phyloP scores from a whole-genome alignment of 208 protist genomes.

The Herpetomonas samuelpessoai region DNA sequence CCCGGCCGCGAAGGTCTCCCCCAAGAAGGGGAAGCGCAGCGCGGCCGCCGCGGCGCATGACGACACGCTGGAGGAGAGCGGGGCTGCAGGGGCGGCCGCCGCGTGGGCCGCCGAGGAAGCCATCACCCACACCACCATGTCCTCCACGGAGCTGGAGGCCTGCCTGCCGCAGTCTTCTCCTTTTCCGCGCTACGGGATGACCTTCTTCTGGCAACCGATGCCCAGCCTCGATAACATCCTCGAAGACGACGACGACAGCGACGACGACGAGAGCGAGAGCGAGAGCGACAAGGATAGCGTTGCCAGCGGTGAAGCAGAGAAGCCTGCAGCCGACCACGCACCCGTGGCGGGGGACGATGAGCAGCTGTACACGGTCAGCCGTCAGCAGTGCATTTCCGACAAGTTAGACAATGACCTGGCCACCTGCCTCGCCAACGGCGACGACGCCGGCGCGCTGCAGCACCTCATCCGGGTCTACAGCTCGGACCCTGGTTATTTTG shows the following conservation, averaged over 20 bases:
- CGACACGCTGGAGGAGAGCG: not conserved
- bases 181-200: not conserved
- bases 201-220: slow-evolving; percentile 6
- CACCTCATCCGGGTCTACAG: slow-evolving; percentile 55
- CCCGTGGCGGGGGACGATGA: not conserved
- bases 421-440: slow-evolving; percentile 64
- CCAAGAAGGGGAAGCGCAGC: not conserved
- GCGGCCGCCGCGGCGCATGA: slow-evolving; percentile 7
- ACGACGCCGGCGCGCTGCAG: slow-evolving; percentile 46
- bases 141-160: slow-evolving; percentile 17
- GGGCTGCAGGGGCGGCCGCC: not conserved
- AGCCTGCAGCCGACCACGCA: too few relatives aligned
- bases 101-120: slow-evolving; percentile 5
- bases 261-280: not conserved
- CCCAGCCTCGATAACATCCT: not conserved
- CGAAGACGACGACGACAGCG: not conserved
- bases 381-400: slow-evolving; percentile 3
- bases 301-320: too few relatives aligned
- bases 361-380: not conserved
- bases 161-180: not conserved
- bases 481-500: slow-evolving; percentile 36
- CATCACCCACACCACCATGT: slow-evolving; percentile 9
- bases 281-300: not conserved
- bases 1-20: slow-evolving; percentile 1
- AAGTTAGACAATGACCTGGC: slow-evolving; percentile 68